Evolutionary conservation across 108 stramenopile genomes (phyloP), one percentile per base, ranked within the genome.

Genomic region (Cylindrotheca closterium): DNA sequence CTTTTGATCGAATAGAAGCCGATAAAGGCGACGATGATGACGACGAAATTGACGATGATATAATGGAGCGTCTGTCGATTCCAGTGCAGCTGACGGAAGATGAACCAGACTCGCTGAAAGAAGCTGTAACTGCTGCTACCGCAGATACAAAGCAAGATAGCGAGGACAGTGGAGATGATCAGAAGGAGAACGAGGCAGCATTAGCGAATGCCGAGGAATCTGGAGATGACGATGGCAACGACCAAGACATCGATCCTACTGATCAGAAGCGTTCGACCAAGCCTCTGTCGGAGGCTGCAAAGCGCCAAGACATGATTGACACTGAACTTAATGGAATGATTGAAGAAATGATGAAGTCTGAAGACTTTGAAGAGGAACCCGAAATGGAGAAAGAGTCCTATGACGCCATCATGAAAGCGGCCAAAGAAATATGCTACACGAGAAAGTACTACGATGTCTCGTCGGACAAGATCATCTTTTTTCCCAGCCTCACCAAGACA

Each of bases 401-500:
- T 4, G 71, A 73, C 23, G 63, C 64, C 22, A 37, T 73, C 30
- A 34, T 52, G 42, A 73, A 73, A 51, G 71, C 56, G 2, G 71
- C 71, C 2, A 7, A 55, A 29, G 47, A 55, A 3, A 37, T 73
- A 10, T 58, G 58, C 24, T 65, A 65, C 48, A 33, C 37, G 21
- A 65, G 63, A 26, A 64, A 65, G 45, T 73, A 53, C 47, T 73
- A 73, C 42, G 63, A 73, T 29, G 71, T 65, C 28, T 58, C 58
- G 51, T 65, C 65, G 24, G 71, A 73, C 49, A 34, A 73, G 31
- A 30, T 73, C 3, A 42, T 73, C 7, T 53, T 19, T 25, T 73
- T 65, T 33, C 71, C 71, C 4, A 59, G 63, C 15, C 37, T 65
- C 3, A 47, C 19, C 0, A 58, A 58, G 27, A 47, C 71, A 0